phyloP scores from a whole-genome alignment of 352 stramenopile species.

The Phytopythium litorale region DNA sequence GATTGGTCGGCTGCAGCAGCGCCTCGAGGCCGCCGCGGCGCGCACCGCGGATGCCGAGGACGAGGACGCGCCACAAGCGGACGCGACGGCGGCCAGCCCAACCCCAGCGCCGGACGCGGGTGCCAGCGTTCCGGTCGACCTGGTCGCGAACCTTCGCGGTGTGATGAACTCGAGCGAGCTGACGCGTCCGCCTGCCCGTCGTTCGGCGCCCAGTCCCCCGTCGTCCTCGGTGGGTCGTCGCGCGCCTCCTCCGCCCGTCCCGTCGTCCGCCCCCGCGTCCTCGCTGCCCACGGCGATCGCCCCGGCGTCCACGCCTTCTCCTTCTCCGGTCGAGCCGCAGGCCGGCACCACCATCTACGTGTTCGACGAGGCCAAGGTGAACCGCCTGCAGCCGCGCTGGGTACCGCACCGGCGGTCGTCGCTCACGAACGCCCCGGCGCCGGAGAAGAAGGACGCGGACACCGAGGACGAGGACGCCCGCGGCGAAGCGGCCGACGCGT shows the following conservation, averaged over 20 bases:
- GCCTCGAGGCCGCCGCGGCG: conserved; percentile 26
- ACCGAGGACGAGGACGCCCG: conserved; percentile 17
- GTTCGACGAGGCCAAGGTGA: conserved; percentile 37
- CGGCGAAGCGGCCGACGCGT: conserved; percentile 15
- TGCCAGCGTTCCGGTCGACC: conserved; percentile 35
- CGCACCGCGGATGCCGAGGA: neutral
- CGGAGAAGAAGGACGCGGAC: conserved; percentile 7
- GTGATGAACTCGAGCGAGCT: conserved; percentile 79
- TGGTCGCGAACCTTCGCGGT: conserved; percentile 49
- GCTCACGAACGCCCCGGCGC: conserved; percentile 13
- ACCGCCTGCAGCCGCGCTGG: conserved; percentile 29
- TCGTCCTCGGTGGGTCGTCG: conserved; percentile 9
- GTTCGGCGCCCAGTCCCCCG: conserved; percentile 14
- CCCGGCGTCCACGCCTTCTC: neutral
- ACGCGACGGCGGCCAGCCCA: neutral
- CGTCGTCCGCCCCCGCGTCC: conserved; percentile 4
- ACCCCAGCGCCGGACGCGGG: neutral
- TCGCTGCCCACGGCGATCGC: neutral
- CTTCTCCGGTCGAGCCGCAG: conserved; percentile 1
- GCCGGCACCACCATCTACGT: conserved; percentile 44
- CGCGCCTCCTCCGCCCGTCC: conserved; percentile 12
- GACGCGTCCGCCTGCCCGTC: conserved; percentile 32
- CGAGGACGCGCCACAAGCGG: neutral
- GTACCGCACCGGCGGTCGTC: neutral
- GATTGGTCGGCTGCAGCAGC: conserved; percentile 43